Conservation (phyloP, 1,284 basidiomycete genomes). For the Apiotrichum porosum region DNA sequence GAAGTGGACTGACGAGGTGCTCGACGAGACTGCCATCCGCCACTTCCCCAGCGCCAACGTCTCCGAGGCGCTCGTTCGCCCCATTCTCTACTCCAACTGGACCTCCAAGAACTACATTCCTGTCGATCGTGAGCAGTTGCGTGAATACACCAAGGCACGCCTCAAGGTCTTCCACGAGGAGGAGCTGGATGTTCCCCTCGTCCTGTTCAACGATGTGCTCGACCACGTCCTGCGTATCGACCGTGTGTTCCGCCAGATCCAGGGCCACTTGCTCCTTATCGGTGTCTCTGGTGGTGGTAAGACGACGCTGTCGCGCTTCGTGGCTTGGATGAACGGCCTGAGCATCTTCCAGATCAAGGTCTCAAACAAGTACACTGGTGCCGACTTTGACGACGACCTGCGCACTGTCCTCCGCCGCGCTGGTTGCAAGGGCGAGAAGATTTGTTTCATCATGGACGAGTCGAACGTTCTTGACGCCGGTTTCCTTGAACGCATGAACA, state of each 20-base stretch:
- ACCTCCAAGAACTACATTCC: conserved; percentile 96
- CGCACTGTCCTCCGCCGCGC: conserved; percentile 86
- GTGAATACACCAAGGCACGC: conserved; percentile 95
- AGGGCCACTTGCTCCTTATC: conserved; percentile 92
- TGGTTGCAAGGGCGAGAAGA: conserved; percentile 97
- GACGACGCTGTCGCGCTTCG: conserved; percentile 97
- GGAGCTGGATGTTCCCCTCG: conserved; percentile 96
- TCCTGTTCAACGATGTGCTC: conserved; percentile 96
- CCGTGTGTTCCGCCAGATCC: conserved; percentile 96
- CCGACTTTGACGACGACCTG: conserved; percentile 97
- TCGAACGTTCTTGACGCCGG: conserved; percentile 98
- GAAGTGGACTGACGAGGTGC: conserved; percentile 88
- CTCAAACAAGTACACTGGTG: conserved; percentile 95
- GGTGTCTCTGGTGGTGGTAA: conserved; percentile 98
- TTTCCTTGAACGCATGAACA: conserved; percentile 99
- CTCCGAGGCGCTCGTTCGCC: conserved; percentile 74
- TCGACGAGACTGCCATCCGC: conserved; percentile 75
- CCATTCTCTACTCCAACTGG: conserved; percentile 98
- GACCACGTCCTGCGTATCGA: conserved; percentile 97
- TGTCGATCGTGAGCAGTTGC: conserved; percentile 85
- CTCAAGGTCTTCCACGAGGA: conserved; percentile 95
- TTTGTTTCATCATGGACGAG: conserved; percentile 99
- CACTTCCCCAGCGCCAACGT: conserved; percentile 90
- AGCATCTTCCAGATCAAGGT: conserved; percentile 99
- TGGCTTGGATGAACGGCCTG: conserved; percentile 99